phyloP scores from a whole-genome alignment of 163 green algal species.

The Volvox carteri region DNA sequence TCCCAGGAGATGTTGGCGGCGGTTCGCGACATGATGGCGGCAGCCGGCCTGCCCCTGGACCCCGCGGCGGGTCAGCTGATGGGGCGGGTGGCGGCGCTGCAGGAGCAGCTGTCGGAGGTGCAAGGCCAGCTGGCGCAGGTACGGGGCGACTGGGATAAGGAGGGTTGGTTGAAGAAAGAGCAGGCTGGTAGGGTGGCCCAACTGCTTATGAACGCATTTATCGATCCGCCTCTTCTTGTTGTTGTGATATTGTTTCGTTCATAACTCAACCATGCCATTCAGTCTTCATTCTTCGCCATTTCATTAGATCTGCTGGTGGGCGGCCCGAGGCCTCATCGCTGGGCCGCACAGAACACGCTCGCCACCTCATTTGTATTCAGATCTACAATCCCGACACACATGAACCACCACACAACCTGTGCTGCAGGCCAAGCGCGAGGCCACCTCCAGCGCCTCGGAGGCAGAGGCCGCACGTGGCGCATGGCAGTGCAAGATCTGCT shows the following conservation, averaged over 20 bases:
- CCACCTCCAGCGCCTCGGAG: constrained; percentile 26
- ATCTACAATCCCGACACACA: neutral
- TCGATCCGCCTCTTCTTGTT: too few species aligned
- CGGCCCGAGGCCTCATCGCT: too few species aligned
- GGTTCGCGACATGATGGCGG: constrained; percentile 76
- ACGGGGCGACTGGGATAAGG: too few species aligned
- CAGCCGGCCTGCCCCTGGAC: constrained; percentile 76
- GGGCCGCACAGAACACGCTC: too few species aligned
- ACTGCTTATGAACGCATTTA: too few species aligned
- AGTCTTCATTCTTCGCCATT: too few species aligned
- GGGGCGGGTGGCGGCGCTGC: constrained; percentile 53
- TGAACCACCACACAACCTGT: neutral
- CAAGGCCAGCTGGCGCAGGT: constrained; percentile 35
- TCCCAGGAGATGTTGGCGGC: constrained; percentile 70
- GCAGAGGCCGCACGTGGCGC: constrained; percentile 47
- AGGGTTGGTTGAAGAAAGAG: neutral
- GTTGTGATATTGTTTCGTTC: neutral
- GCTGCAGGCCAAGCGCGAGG: constrained; percentile 53
- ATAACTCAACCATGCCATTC: neutral
- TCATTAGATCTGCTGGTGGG: too few species aligned
- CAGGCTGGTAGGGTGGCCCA: too few species aligned
- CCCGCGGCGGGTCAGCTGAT: constrained; percentile 70
- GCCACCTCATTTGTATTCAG: neutral
- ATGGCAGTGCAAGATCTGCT: constrained; percentile 75
- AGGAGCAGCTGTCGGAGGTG: constrained; percentile 38